Percentiles rank a stretch among this genome's conserved stretches.
Evolutionary conservation across 2,329 filamentous ascomycete species (phyloP).

Genomic region (Trichothecium sympodiale): DNA sequence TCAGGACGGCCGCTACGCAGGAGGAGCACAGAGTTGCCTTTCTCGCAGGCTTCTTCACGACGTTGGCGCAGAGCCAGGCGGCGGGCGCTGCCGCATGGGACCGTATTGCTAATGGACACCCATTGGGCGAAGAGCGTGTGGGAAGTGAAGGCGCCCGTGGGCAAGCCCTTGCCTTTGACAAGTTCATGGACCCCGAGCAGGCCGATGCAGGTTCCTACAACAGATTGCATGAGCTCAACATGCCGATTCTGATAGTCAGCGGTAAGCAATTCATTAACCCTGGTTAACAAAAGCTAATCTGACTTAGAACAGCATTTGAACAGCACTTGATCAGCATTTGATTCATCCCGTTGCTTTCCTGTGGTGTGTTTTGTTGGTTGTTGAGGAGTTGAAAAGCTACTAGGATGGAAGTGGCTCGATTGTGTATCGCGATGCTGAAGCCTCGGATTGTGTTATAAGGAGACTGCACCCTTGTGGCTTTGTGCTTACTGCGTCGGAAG

Average conservation of each 20-base stretch:
- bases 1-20: constrained; percentile 18
- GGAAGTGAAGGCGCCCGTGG: constrained; percentile 14
- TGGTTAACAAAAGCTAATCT: neutral
- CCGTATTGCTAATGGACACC: constrained; percentile 17
- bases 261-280: constrained; percentile 15
- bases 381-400: no score
- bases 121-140: constrained; percentile 15
- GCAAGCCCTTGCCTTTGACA: constrained; percentile 21
- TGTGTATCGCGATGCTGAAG: no score
- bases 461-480: no score
- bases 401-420: no score
- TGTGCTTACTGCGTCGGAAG: no score
- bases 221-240: constrained; percentile 18
- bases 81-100: constrained; percentile 22
- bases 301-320: no score
- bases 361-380: no score
- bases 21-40: constrained; percentile 23
- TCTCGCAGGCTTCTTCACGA: constrained; percentile 21
- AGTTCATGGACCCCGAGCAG: constrained; percentile 22
- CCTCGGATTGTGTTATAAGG: no score
- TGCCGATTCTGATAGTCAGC: constrained; percentile 26
- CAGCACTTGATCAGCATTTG: no score
- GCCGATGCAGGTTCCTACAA: constrained; percentile 21
- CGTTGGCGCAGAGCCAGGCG: constrained; percentile 16
- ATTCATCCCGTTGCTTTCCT: no score